These are phyloP conservation scores for Rhizopogon vesiculosus DNA, from an alignment of 768 basidiomycete species.

Conservation along the genomic window DNA sequence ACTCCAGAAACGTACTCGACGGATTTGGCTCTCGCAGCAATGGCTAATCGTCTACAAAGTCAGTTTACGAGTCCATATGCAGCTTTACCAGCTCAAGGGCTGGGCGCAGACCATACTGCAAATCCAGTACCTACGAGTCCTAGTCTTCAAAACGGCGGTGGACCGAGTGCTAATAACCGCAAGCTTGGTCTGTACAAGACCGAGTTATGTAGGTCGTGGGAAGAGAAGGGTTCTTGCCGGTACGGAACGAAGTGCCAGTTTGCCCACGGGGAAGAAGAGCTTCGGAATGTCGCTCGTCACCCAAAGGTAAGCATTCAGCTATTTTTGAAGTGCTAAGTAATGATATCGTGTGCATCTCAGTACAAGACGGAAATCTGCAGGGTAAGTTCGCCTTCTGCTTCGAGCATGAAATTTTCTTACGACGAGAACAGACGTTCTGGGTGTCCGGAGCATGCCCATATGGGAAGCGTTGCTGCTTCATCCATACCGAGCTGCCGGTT, in stretches of 20 bases:
- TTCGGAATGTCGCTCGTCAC: conserved; percentile 79
- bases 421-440: conserved; percentile 72
- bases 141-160: conserved; percentile 35
- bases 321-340: conserved; percentile 1
- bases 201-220: conserved; percentile 86
- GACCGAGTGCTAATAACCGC: conserved; percentile 88
- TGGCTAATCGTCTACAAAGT: conserved; percentile 58
- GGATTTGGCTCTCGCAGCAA: conserved; percentile 49
- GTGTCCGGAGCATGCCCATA: conserved; percentile 91
- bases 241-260: conserved; percentile 91
- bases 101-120: conserved; percentile 40
- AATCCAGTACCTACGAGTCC: conserved; percentile 12
- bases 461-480: conserved; percentile 91
- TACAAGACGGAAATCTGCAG: conserved; percentile 95
- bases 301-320: conserved; percentile 61
- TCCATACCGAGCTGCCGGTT: conserved; percentile 80
- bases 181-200: conserved; percentile 92
- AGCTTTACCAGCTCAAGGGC: conserved; percentile 37
- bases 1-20: conserved; percentile 53
- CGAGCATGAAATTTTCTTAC: conserved; percentile 1
- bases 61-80: conserved; percentile 54
- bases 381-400: conserved; percentile 36
- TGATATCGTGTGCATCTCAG: conserved; percentile 30
- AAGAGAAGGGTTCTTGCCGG: conserved; percentile 83
- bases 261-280: conserved; percentile 87